Conservation (phyloP, 108 stramenopile species). For the Bacterosira constricta region DNA sequence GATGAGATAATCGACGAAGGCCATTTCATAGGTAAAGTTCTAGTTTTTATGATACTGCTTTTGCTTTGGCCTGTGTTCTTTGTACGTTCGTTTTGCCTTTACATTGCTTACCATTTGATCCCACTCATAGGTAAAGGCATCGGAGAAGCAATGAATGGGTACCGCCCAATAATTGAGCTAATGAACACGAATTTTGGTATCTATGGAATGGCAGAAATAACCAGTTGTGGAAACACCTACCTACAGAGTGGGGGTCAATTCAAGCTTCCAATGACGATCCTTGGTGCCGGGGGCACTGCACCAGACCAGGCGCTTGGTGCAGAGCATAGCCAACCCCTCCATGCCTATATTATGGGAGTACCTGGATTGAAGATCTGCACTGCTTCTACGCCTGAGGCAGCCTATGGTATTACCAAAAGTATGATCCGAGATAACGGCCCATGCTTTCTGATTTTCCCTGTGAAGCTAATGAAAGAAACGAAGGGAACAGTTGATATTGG, state of each 20-base stretch:
- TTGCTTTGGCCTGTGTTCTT: too few species aligned
- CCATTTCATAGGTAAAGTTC: conserved; percentile 62
- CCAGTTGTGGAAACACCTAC: conserved; percentile 73
- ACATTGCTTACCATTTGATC: too few species aligned
- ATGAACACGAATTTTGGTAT: conserved; percentile 83
- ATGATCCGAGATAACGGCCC: conserved; percentile 75
- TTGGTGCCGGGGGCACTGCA: conserved; percentile 73
- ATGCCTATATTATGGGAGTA: conserved; percentile 78
- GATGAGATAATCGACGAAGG: conserved; percentile 81
- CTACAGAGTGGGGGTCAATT: conserved; percentile 76
- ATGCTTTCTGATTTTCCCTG: conserved; percentile 65
- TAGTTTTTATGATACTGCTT: too few species aligned
- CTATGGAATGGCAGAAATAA: conserved; percentile 77
- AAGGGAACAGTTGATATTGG: conserved; percentile 54
- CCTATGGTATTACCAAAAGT: conserved; percentile 64
- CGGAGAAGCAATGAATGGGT: conserved; percentile 79
- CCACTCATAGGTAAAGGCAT: too few species aligned
- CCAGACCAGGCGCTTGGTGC: conserved; percentile 77
- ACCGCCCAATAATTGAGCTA: conserved; percentile 73
- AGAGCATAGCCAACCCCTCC: conserved; percentile 74
- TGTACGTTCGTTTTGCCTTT: too few species aligned
- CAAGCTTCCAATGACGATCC: conserved; percentile 71
- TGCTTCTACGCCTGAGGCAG: conserved; percentile 60
- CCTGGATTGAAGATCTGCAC: conserved; percentile 73
- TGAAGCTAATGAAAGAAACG: conserved; percentile 70